These are phyloP conservation scores for Rhizoctonia solani DNA, from an alignment of 1,284 basidiomycete genomes.

Conservation along the genomic window DNA sequence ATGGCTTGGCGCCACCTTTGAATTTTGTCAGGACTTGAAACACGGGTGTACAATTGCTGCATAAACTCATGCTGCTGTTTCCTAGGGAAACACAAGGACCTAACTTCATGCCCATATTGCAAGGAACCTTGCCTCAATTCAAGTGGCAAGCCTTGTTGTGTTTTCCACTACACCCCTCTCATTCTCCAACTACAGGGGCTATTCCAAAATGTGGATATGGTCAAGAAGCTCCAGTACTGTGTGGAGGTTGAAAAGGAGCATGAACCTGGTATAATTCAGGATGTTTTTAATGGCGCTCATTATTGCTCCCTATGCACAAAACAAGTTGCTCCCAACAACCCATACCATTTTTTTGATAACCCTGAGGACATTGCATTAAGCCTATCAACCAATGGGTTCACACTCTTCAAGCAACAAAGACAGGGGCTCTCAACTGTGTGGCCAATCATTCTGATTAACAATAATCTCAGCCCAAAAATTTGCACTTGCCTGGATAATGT, in stretches of 20 bases:
- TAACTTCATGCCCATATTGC: slow-evolving; percentile 46
- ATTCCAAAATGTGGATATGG: slow-evolving; percentile 40
- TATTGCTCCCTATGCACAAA: slow-evolving; percentile 41
- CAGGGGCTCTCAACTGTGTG: slow-evolving; percentile 31
- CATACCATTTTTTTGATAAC: slow-evolving; percentile 43
- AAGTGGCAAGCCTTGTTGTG: slow-evolving; percentile 38
- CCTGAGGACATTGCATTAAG: slow-evolving; percentile 45
- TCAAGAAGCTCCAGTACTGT: slow-evolving; percentile 41
- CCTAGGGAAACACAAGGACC: slow-evolving; percentile 42
- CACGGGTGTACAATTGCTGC: slow-evolving; percentile 37
- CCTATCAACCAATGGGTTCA: slow-evolving; percentile 44
- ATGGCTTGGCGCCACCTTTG: slow-evolving; percentile 9
- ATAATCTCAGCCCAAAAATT: slow-evolving; percentile 9
- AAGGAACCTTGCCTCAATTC: slow-evolving; percentile 40
- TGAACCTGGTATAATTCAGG: slow-evolving; percentile 38
- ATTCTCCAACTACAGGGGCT: slow-evolving; percentile 45
- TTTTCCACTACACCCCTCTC: slow-evolving; percentile 46
- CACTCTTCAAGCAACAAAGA: slow-evolving; percentile 43
- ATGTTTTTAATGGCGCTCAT: slow-evolving; percentile 46
- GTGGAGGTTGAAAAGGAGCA: slow-evolving; percentile 20
- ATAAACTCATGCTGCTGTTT: slow-evolving; percentile 43
- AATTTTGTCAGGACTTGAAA: slow-evolving; percentile 26
- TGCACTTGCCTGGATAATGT: slow-evolving; percentile 13
- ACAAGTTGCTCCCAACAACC: slow-evolving; percentile 38
- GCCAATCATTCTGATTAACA: slow-evolving; percentile 25